These are phyloP conservation scores for Acer yangbiense DNA, from an alignment of 345 rosid genomes.

Conservation along the genomic window DNA sequence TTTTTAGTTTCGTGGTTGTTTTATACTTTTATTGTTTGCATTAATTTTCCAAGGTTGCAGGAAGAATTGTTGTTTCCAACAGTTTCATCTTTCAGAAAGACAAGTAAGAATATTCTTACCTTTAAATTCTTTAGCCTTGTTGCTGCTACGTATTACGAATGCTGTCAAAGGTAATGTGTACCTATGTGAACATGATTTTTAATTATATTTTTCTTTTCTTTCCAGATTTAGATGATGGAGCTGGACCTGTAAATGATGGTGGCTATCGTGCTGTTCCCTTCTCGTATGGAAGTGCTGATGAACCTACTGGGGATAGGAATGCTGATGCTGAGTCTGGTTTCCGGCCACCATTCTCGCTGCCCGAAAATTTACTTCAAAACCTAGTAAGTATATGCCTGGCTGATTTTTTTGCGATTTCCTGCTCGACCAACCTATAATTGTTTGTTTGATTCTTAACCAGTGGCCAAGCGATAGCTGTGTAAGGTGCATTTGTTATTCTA, in stretches of 20 bases:
- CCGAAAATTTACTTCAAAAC: constrained; percentile 66
- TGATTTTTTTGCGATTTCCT: constrained; percentile 22
- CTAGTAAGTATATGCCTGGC: constrained; percentile 59
- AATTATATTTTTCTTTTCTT: constrained; percentile 23
- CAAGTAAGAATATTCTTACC: constrained; percentile 61
- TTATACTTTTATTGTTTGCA: constrained; percentile 29
- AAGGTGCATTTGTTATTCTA: constrained; percentile 87
- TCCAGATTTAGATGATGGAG: constrained; percentile 49
- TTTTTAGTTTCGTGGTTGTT: constrained; percentile 31
- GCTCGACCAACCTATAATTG: constrained; percentile 30
- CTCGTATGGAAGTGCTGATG: constrained; percentile 66
- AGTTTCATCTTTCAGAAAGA: constrained; percentile 48
- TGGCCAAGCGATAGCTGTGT: constrained; percentile 60
- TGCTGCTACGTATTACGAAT: constrained; percentile 5
- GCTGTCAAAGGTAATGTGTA: constrained; percentile 4
- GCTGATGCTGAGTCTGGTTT: constrained; percentile 55
- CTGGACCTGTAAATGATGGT: constrained; percentile 35
- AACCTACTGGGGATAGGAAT: constrained; percentile 39
- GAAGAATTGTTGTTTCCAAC: constrained; percentile 51
- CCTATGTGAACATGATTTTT: constrained; percentile 14
- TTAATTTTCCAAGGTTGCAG: constrained; percentile 59
- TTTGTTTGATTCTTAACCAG: constrained; percentile 49
- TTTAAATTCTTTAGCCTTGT: constrained; percentile 11
- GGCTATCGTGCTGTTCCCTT: constrained; percentile 66
- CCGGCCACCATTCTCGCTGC: constrained; percentile 75